Evolutionary conservation across 257 asterid genomes (phyloP), one percentile per base, ranked within the genome.

Genomic region (Jacaranda copaia): DNA sequence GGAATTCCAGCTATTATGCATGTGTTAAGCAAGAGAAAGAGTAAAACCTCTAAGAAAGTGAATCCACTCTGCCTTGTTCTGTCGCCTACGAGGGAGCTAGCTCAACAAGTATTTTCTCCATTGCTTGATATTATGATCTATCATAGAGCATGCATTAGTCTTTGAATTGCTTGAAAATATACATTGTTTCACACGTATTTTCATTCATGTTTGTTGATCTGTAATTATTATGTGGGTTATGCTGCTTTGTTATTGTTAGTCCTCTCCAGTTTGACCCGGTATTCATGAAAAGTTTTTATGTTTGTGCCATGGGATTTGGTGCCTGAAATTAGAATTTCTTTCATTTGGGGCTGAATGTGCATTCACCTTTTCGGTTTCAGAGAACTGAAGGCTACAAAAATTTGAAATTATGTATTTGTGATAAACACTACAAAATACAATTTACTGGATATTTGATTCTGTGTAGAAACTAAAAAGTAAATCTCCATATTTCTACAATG

Each of bases 51-150:
- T 3, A 89, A 83, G 92, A 89, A 77, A 79, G 88, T 42, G 70
- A 89, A 80, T 73, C 99, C 98, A 4, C 88, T 87, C 56, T 89
- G 96, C 77, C 96, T 96, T 67, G 93, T 92, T 68, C 89, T 96
- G 67, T 89, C 98, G 32, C 99, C 99, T 84, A 96, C 98, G 9
- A 89, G 98, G 82, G 99, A 95, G 88, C 84, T 93, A 51, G 99
- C 98, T 76, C 99, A 95, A 79, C 99, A 96, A 81, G 98, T 96
- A 91, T 59, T 96, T 57, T 64, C 57, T 69, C 63, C n/a, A 39
- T 56, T 74, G 39, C 25, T 36, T 43, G 46, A 39, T 39, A 16
- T 32, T 52, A 4, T 59, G 45, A 53, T 74, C 9, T 11, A 35
- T 39, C 12, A 32, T 8, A 15, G 58, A 57, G 73, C 55, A 6